Evolutionary conservation across 345 rosid genomes (phyloP).

Genomic region (Theobroma cacao): DNA sequence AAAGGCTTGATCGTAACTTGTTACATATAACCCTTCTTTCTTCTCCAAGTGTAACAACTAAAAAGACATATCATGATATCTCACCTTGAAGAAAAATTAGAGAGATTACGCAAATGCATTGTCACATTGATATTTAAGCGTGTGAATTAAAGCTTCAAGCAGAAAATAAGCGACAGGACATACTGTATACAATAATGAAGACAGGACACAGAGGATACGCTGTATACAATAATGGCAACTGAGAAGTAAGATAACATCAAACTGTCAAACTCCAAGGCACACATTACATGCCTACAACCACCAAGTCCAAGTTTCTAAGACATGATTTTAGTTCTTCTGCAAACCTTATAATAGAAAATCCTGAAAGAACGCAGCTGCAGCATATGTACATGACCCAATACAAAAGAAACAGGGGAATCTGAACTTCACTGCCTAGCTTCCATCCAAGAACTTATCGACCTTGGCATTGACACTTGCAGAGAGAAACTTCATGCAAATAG

Average conservation of each 20-base stretch:
- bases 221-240: neutral
- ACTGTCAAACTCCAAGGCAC: neutral
- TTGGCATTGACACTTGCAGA: constrained; percentile 46
- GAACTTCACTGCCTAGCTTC: neutral
- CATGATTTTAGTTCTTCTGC: neutral
- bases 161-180: neutral
- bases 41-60: too few relatives aligned
- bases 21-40: too few relatives aligned
- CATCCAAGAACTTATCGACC: constrained; percentile 53
- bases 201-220: neutral
- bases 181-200: neutral
- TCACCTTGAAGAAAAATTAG: neutral
- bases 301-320: neutral
- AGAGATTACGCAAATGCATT: neutral
- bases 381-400: neutral
- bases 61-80: too few relatives aligned
- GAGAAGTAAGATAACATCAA: neutral
- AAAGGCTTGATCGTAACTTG: too few relatives aligned
- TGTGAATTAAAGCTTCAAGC: too few relatives aligned
- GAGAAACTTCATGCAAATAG: constrained; percentile 91
- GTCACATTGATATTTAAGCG: neutral
- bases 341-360: neutral
- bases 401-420: neutral
- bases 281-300: neutral
- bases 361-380: neutral